phyloP scores from a whole-genome alignment of 2,329 filamentous ascomycete genomes.

The Talaromyces sp. region DNA sequence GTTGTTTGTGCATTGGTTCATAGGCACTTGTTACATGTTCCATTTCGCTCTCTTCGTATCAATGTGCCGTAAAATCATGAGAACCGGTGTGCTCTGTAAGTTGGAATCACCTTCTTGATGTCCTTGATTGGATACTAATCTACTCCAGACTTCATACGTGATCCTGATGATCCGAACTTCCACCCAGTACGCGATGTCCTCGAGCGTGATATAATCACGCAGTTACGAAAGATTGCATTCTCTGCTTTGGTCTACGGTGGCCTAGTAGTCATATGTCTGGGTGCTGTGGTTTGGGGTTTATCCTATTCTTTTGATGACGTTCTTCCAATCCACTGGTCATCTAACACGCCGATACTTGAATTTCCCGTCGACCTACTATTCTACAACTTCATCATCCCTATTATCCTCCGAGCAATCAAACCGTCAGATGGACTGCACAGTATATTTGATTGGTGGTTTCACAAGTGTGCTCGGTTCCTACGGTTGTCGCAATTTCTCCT shows the following conservation, averaged over 20 bases:
- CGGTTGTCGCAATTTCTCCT: constrained; percentile 91
- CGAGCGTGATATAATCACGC: constrained; percentile 84
- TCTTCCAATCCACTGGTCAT: constrained; percentile 88
- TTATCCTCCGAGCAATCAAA: constrained; percentile 77
- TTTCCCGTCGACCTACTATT: constrained; percentile 92
- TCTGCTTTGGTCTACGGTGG: constrained; percentile 94
- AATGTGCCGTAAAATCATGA: constrained; percentile 98
- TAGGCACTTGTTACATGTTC: constrained; percentile 99
- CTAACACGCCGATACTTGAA: constrained; percentile 84
- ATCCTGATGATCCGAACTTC: constrained; percentile 96
- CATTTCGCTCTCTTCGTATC: constrained; percentile 98
- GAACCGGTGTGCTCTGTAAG: constrained; percentile 85
- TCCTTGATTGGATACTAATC: constrained; percentile 8
- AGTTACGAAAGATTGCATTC: constrained; percentile 92
- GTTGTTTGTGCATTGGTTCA: constrained; percentile 96
- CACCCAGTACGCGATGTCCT: constrained; percentile 95
- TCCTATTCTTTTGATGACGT: constrained; percentile 62
- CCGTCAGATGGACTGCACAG: constrained; percentile 77
- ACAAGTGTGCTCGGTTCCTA: constrained; percentile 70
- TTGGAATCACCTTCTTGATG: constrained; percentile 19
- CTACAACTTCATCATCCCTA: constrained; percentile 92
- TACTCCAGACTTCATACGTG: constrained; percentile 81
- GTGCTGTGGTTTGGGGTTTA: constrained; percentile 93
- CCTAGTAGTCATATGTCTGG: constrained; percentile 85
- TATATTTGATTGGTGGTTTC: constrained; percentile 97